phyloP scores from a whole-genome alignment of 2,329 filamentous ascomycete species.

The Neophaeococcomyces aloes region DNA sequence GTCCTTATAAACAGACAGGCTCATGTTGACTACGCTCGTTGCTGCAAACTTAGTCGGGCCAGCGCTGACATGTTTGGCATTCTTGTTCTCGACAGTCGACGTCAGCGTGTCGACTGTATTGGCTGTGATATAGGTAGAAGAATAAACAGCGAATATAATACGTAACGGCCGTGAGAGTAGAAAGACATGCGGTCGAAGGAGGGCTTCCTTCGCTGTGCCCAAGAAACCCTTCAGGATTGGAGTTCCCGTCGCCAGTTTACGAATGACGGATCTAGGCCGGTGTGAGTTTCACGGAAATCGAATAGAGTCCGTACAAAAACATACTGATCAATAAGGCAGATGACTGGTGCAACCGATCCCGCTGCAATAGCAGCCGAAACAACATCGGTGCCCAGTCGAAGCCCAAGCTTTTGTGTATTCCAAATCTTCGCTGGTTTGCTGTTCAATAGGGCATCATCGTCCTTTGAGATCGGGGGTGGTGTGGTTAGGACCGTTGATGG shows the following conservation, averaged over 20 bases:
- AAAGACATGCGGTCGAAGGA: slow-evolving; percentile 33
- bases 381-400: slow-evolving; percentile 57
- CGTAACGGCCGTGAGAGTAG: slow-evolving; percentile 39
- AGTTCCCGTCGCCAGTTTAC: slow-evolving; percentile 35
- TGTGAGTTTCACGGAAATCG: slow-evolving; percentile 12
- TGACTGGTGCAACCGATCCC: slow-evolving; percentile 67
- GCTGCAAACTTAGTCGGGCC: slow-evolving; percentile 72
- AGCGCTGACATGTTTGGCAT: slow-evolving; percentile 55
- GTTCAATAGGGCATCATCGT: slow-evolving; percentile 5
- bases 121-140: slow-evolving; percentile 78
- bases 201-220: slow-evolving; percentile 31
- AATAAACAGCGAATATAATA: slow-evolving; percentile 56
- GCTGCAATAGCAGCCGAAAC: slow-evolving; percentile 61
- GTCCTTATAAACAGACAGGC: slow-evolving; percentile 73
- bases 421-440: slow-evolving; percentile 34
- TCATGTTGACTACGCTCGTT: slow-evolving; percentile 72
- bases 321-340: slow-evolving; percentile 79
- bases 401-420: slow-evolving; percentile 65
- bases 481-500: neutral
- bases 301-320: slow-evolving; percentile 14
- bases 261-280: slow-evolving; percentile 36
- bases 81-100: slow-evolving; percentile 50
- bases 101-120: slow-evolving; percentile 74
- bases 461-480: slow-evolving; percentile 7
- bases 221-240: slow-evolving; percentile 33